Percentiles rank a stretch among this genome's conserved stretches.
Conservation (phyloP, 2,329 filamentous ascomycete species). For the Botrytis fabae region DNA sequence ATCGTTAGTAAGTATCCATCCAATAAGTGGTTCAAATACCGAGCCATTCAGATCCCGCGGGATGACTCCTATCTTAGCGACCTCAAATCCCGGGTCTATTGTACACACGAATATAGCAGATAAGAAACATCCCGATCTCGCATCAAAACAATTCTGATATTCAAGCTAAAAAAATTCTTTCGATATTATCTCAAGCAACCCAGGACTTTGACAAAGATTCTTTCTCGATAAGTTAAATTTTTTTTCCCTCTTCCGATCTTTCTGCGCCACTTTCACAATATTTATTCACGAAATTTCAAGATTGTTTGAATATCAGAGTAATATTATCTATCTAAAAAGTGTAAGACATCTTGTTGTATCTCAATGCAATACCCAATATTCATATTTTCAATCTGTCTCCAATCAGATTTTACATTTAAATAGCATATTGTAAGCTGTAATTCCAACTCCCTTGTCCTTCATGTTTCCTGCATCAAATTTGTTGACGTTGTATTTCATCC, state of each 20-base stretch:
- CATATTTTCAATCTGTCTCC: neutral
- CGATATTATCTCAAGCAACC: neutral
- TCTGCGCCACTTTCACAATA: neutral
- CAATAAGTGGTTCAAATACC: too few relatives aligned
- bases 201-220: fast-evolving
- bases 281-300: neutral
- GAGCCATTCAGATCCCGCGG: neutral
- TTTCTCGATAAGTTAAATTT: neutral
- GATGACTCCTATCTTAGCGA: neutral
- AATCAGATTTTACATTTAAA: neutral
- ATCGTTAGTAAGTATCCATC: too few relatives aligned
- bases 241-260: neutral
- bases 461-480: too few relatives aligned
- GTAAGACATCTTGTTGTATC: neutral
- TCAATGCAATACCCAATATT: neutral
- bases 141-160: neutral
- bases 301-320: neutral
- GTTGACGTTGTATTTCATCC: neutral
- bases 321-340: neutral
- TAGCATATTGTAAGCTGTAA: neutral
- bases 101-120: neutral
- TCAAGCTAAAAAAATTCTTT: neutral
- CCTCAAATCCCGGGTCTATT: neutral
- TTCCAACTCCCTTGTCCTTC: neutral
- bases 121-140: neutral